phyloP scores from a whole-genome alignment of 2,329 filamentous ascomycete species.

The Aspergillus carbonarius region DNA sequence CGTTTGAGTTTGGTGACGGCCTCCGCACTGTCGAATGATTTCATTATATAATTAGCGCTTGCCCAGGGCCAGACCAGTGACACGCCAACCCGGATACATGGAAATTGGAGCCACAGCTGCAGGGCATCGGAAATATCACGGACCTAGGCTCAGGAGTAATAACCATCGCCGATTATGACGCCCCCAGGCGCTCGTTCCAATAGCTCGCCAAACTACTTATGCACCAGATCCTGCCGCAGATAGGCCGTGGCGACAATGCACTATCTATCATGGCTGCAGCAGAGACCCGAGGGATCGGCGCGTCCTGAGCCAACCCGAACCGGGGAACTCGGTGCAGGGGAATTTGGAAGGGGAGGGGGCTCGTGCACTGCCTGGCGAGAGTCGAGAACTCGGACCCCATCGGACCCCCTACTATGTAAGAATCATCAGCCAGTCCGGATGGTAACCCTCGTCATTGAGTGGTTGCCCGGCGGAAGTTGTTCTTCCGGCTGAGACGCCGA shows the following conservation, averaged over 20 bases:
- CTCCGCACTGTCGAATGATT: background rate
- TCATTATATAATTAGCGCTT: background rate
- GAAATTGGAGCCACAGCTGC: background rate
- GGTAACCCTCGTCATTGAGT: background rate
- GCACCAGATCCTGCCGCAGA: background rate
- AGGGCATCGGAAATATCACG: background rate
- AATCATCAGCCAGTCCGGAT: background rate
- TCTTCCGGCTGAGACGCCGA: slow-evolving; percentile 1
- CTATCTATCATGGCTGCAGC: background rate
- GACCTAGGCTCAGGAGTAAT: background rate
- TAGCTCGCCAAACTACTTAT: background rate
- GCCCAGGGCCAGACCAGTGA: background rate
- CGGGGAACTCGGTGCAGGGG: background rate
- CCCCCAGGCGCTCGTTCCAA: background rate
- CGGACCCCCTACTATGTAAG: too few relatives aligned
- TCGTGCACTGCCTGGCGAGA: too few relatives aligned
- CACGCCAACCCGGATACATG: background rate
- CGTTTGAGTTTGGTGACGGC: background rate
- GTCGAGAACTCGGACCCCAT: too few relatives aligned
- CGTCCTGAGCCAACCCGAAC: background rate
- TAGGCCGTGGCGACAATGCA: background rate
- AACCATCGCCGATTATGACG: background rate
- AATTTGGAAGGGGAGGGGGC: background rate
- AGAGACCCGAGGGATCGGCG: background rate
- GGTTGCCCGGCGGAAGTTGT: background rate